A percentile compares a stretch with the other conserved stretches of the same genome.
phyloP scores from a whole-genome alignment of 805 yeast genomes.

The Candida orba region DNA sequence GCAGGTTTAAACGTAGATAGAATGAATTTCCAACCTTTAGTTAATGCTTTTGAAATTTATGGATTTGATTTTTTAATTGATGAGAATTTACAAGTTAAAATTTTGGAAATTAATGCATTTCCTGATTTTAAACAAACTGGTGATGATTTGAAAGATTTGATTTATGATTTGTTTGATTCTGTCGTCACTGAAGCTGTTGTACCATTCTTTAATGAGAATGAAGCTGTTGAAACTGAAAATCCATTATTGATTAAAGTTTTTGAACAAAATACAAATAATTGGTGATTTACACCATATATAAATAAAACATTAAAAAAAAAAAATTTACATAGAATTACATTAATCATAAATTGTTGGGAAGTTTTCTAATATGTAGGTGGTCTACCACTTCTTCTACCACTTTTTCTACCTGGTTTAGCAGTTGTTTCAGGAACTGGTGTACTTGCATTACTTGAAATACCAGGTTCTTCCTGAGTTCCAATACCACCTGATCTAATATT shows the following conservation, averaged over 20 bases:
- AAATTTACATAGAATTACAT: neutral
- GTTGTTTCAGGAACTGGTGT: slow-evolving; percentile 8
- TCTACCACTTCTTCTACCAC: slow-evolving; percentile 16
- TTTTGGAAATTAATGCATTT: slow-evolving; percentile 85
- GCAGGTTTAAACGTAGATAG: slow-evolving; percentile 81
- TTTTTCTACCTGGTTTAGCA: slow-evolving; percentile 14
- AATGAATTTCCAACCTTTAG: slow-evolving; percentile 76
- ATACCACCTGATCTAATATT: slow-evolving; percentile 5
- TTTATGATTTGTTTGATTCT: slow-evolving; percentile 58
- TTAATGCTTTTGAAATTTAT: slow-evolving; percentile 77
- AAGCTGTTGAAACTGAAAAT: neutral
- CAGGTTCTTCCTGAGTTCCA: slow-evolving; percentile 13
- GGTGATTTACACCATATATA: slow-evolving; percentile 20
- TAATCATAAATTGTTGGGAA: neutral
- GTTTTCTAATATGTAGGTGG: neutral
- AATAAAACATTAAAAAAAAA: neutral
- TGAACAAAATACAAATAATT: slow-evolving; percentile 27
- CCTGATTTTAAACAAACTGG: slow-evolving; percentile 99
- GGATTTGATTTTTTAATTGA: slow-evolving; percentile 87
- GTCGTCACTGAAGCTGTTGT: slow-evolving; percentile 41
- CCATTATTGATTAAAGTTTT: slow-evolving; percentile 34
- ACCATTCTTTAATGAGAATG: slow-evolving; percentile 33
- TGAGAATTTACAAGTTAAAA: slow-evolving; percentile 41
- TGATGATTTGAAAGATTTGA: slow-evolving; percentile 53
- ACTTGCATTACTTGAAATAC: slow-evolving; percentile 7